phyloP scores from a whole-genome alignment of 805 yeast genomes.

The Saturnispora quitensis region DNA sequence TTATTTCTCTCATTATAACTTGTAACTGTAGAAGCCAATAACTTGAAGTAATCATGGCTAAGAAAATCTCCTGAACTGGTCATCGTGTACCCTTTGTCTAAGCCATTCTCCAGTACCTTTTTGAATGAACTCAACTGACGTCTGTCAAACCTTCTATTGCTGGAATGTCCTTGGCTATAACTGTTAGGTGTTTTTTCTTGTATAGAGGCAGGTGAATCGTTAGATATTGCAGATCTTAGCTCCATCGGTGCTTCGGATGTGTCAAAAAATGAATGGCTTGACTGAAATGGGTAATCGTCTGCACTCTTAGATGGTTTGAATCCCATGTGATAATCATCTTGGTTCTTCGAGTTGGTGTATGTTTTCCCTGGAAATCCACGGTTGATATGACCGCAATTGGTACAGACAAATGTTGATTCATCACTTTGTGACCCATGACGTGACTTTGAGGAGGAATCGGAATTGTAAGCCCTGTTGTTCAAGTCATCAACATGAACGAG shows the following conservation, averaged over 20 bases:
- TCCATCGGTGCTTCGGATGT: not conserved
- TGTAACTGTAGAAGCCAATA: conserved; percentile 13
- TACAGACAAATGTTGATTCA: conserved; percentile 16
- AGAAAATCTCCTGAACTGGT: conserved; percentile 15
- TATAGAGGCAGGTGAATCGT: not conserved
- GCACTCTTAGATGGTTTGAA: not conserved
- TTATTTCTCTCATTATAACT: conserved; percentile 5
- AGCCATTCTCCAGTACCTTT: not conserved
- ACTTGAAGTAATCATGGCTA: conserved; percentile 24
- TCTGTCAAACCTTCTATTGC: not conserved
- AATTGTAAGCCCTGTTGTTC: not conserved
- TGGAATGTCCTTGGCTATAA: not conserved
- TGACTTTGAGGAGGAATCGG: not conserved
- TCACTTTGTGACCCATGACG: not conserved
- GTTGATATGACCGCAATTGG: conserved; percentile 21
- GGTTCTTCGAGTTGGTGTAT: not conserved
- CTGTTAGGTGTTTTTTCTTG: not conserved
- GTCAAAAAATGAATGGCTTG: not conserved
- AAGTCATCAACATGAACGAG: conserved; percentile 16
- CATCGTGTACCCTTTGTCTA: conserved; percentile 1
- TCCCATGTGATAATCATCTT: not conserved
- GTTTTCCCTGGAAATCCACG: not conserved
- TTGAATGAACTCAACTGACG: not conserved
- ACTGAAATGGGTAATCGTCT: not conserved
- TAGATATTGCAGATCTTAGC: not conserved